Base-by-base conservation (phyloP, 495 filamentous ascomycete genomes). In the Xylaria grammica region DNA sequence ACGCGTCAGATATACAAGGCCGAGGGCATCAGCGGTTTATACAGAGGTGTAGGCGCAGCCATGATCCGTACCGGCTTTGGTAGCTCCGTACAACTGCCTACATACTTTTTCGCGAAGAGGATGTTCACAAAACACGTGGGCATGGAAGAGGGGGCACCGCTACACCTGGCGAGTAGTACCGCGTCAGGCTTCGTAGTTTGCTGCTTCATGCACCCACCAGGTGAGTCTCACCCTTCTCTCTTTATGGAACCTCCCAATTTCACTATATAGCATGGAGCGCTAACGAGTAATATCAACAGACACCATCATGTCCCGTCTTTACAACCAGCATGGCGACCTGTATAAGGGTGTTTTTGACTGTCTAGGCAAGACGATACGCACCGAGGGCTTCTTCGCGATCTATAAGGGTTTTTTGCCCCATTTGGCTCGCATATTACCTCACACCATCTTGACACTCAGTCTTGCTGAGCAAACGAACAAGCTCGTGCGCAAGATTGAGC, bases 391-490 rank as follows among this genome's bases (percentile, higher is more conserved):
- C 27, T 75, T 98, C 30, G 95, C 95, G 61, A 94, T 99, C 52
- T 99, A 99, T 80, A 99, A 99, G 81, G 95, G 95, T 62, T 97
- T 92, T 81, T 89, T 97, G 68, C 96, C 95, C 20, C 95, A 99
- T 80, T 77, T 99, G 57, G 93, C 96, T 22, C 82, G 95, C 64
- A 98, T 99, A 61, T 79, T 98, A 59, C 95, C 95, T 29, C 95
- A 99, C 73, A 99, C 95, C 20, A 90, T 97, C 75, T 75, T 97
- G 71, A 97, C 92, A 0, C 85, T 99, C 67, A 95, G 87, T 67
- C 81, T 99, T 73, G 95, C 95, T 9, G 95, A 99, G 76, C 95
- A 98, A 79, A 99, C 95, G 0, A 98, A 94, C 77, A 98, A 96
- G 80, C 72, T 93, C 24, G 87, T 98, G 78, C 82, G 88, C 66